phyloP scores from a whole-genome alignment of 257 asterid species.

The Solanum clarkiae region DNA sequence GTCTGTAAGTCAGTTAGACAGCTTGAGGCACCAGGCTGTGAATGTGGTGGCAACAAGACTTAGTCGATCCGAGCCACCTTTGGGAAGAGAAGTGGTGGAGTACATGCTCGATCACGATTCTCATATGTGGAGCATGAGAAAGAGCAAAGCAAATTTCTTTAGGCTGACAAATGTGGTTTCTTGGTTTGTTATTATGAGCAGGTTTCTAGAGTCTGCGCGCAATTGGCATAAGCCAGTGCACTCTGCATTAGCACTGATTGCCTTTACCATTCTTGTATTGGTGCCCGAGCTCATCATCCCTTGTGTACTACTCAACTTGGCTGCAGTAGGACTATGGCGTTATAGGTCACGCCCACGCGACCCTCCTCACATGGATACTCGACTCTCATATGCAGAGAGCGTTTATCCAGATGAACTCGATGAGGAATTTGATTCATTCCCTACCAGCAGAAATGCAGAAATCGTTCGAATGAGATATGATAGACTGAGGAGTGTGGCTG shows the following conservation, averaged over 20 bases:
- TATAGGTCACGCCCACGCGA: constrained; percentile 51
- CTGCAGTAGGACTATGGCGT: constrained; percentile 58
- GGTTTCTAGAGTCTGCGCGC: constrained; percentile 38
- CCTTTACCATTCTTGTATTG: constrained; percentile 34
- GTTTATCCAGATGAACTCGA: constrained; percentile 71
- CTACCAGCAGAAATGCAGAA: constrained; percentile 53
- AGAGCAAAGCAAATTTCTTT: constrained; percentile 85
- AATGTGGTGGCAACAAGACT: constrained; percentile 71
- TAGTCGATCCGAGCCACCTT: constrained; percentile 71
- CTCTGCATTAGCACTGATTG: constrained; percentile 27
- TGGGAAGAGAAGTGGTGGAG: constrained; percentile 76
- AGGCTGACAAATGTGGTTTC: constrained; percentile 56
- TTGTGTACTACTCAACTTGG: constrained; percentile 33
- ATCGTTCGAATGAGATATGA: constrained; percentile 62
- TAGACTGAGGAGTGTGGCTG: constrained; percentile 69
- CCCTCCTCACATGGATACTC: constrained; percentile 82
- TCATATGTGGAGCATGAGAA: constrained; percentile 96
- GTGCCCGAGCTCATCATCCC: constrained; percentile 75
- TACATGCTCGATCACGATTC: constrained; percentile 92
- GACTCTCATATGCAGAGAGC: constrained; percentile 57
- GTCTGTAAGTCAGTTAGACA: constrained; percentile 58
- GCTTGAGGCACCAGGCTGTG: constrained; percentile 70
- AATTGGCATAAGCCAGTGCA: constrained; percentile 65
- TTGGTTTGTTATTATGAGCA: constrained; percentile 35
- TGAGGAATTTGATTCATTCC: constrained; percentile 79